A percentile compares a stretch with the other conserved stretches of the same genome.
These are phyloP conservation scores for Dryas integrifolia DNA, from an alignment of 331 rosid species.

Conservation along the genomic window DNA sequence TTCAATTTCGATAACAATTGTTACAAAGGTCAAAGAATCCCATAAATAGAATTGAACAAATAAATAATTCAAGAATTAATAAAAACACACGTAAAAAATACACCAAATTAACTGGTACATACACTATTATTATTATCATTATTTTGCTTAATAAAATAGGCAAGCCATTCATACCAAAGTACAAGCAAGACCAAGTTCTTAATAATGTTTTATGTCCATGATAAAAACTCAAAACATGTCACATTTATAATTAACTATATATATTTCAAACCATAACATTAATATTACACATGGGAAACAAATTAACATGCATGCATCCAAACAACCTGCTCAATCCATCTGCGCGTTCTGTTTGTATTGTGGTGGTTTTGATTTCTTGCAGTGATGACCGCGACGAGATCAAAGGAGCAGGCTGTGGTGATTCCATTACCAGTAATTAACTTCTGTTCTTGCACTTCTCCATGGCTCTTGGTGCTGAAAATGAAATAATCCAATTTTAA, in stretches of 20 bases:
- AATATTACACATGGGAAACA: constrained; percentile 37
- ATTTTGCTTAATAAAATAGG: constrained; percentile 2
- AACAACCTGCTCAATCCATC: constrained; percentile 53
- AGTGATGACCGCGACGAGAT: constrained; percentile 28
- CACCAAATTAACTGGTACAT: constrained; percentile 32
- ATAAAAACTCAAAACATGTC: constrained; percentile 29
- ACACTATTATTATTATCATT: constrained; percentile 27
- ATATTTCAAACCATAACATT: constrained; percentile 34
- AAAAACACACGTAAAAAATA: constrained; percentile 9
- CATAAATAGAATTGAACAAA: not conserved
- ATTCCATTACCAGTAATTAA: constrained; percentile 26
- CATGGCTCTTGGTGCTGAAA: constrained; percentile 87
- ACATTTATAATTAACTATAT: constrained; percentile 26
- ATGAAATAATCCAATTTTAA: not conserved
- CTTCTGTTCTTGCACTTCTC: constrained; percentile 81
- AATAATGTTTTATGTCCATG: constrained; percentile 30
- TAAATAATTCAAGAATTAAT: constrained; percentile 1
- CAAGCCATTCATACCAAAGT: constrained; percentile 16
- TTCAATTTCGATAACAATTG: not conserved
- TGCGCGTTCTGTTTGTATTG: constrained; percentile 29
- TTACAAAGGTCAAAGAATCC: not conserved
- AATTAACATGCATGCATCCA: constrained; percentile 27
- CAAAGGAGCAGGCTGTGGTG: constrained; percentile 43
- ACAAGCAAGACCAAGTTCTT: too few relatives aligned
- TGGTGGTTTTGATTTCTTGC: constrained; percentile 17